Evolutionary conservation across 1,284 basidiomycete genomes (phyloP), one percentile per base, ranked within the genome.

Genomic region (Trametes versicolor): DNA sequence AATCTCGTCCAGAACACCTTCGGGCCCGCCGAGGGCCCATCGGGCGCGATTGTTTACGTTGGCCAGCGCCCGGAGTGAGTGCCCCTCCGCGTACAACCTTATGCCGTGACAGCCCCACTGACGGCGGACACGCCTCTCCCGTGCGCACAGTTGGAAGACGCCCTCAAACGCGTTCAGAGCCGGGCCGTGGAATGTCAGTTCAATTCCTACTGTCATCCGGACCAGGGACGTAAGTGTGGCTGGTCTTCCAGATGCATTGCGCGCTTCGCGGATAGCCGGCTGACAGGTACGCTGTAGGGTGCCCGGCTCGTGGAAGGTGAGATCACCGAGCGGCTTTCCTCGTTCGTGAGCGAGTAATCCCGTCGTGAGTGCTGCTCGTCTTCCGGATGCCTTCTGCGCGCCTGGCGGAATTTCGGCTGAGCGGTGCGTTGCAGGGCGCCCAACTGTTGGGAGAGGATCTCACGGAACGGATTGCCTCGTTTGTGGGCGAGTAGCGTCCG

Each of bases 181-280:
- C 51, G 83, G 83, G 19, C 87, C 87, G 32, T 95, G 90, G 88
- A 84, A 86, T 10, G 76, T 96, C 56, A 75, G 77, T 34, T 80
- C 79, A 36, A 81, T 96, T 25, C 94, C 94, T 17, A 95, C 94
- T 12, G 87, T 96, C 65, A 79, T 95, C 62, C 85, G 85, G 70
- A 63, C 89, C n/a, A 77, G 83, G 72, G 80, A 91, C 70, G 94
- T 93, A 73, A 72, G 91, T 83, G 19, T 59, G 27, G 21, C 48
- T 23, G 41, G 43, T 60, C 29, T 41, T 49, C 58, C 60, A 37
- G 52, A 37, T 55, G 15, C 37, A 37, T n/a, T 21, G 48, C 53
- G 58, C 69, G 63, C 58, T 56, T 62, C 58, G 52, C 57, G 50
- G 57, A 36, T 7, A 7, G 34, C 25, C 43, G 55, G 47, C 48